Evolutionary conservation across 2,329 filamentous ascomycete genomes (phyloP).

Genomic region (Pyrenochaeta sp.): DNA sequence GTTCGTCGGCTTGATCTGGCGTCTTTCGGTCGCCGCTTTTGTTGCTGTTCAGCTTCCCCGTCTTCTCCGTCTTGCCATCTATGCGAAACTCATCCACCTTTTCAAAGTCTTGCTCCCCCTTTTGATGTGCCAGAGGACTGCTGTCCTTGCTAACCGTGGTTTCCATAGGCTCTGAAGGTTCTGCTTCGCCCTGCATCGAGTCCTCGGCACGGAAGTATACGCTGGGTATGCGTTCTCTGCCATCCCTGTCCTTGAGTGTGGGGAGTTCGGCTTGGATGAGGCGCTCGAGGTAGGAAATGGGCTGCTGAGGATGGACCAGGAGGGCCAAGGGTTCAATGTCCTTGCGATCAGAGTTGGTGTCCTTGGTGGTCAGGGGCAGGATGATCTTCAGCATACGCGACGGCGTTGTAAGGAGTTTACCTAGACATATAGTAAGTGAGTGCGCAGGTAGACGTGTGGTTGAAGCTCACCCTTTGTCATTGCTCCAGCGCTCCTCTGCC

Average conservation of each 20-base stretch:
- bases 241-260: slow-evolving; percentile 66
- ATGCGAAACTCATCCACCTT: slow-evolving; percentile 59
- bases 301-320: slow-evolving; percentile 87
- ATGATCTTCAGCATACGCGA: slow-evolving; percentile 82
- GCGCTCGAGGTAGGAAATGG: slow-evolving; percentile 86
- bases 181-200: slow-evolving; percentile 65
- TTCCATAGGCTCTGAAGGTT: slow-evolving; percentile 31
- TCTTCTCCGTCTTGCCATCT: slow-evolving; percentile 57
- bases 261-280: slow-evolving; percentile 89
- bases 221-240: slow-evolving; percentile 73
- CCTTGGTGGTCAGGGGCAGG: slow-evolving; percentile 72
- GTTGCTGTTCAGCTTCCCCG: slow-evolving; percentile 48
- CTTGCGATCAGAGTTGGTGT: slow-evolving; percentile 67
- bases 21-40: slow-evolving; percentile 30
- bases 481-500: slow-evolving; percentile 59
- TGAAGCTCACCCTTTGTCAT: slow-evolving; percentile 68
- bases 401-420: slow-evolving; percentile 81
- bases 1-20: slow-evolving; percentile 38
- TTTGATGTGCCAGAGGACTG: slow-evolving; percentile 30
- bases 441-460: neutral
- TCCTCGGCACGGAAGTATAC: slow-evolving; percentile 84
- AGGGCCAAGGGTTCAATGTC: slow-evolving; percentile 85
- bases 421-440: slow-evolving; percentile 48
- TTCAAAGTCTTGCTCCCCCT: slow-evolving; percentile 52
- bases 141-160: slow-evolving; percentile 38